Evolutionary conservation across 1,284 basidiomycete species (phyloP), one percentile per base, ranked within the genome.

Genomic region (Ustilago shanxiensis): DNA sequence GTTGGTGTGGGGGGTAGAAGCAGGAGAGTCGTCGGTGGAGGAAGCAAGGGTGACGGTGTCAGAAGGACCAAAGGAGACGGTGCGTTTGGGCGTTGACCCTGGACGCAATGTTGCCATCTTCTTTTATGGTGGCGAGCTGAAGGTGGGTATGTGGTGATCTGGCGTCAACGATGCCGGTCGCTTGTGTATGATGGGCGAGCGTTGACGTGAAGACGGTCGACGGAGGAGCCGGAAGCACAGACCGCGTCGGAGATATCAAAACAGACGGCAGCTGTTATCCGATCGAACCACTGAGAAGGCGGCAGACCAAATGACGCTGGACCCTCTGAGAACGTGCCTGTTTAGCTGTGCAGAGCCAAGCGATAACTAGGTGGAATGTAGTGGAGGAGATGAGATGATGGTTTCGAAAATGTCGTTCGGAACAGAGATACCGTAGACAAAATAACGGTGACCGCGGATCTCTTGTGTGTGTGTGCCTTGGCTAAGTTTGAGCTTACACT

Each of bases 61-160:
- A 2, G 79, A 69, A 6, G 79, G 79, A 10, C 76, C 79, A 47
- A 80, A 80, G 14, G 79, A 80, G 24, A 80, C 79, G 16, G 69
- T 68, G 39, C 79, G 69, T 53, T 77, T 76, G 35, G 79, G 61
- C 22, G 69, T 79, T 7, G 64, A 60, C 8, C 66, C 70, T 55
- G 75, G 75, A 49, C 75, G 66, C 20, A 73, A 56, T 20, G 59
- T 60, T n/a, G 74, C 41, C 74, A 77, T 77, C 8, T 60, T 47
- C 53, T 29, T 62, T 24, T 16, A 26, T 28, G 41, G n/a, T 33
- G 41, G 41, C 9, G n/a, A 44, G 41, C 6, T 7, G 41, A 9
- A 8, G 41, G 6, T 20, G 18, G 3, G 18, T 44, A 11, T 33
- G 6, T 33, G 31, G n/a, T n/a, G 41, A 54, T 20, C 26, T 33